Percentiles rank a stretch among this genome's conserved stretches.
phyloP scores from a whole-genome alignment of 2,329 filamentous ascomycete species.

The Teratosphaeria epicoccoides region DNA sequence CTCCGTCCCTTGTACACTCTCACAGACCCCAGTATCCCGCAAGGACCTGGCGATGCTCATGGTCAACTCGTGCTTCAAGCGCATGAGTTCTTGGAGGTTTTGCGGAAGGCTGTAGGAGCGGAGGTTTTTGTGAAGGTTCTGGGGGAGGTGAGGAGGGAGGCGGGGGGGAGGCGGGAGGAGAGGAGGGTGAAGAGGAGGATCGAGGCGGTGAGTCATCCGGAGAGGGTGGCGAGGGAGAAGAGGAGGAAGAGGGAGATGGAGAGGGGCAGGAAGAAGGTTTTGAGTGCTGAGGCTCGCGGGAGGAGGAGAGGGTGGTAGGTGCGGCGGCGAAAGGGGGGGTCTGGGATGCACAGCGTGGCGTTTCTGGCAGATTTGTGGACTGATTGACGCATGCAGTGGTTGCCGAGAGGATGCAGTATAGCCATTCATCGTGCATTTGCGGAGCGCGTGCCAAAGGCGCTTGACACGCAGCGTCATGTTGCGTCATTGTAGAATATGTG shows the following conservation, averaged over 20 bases:
- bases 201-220: conserved; percentile 73
- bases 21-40: conserved; percentile 63
- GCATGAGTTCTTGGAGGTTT: conserved; percentile 64
- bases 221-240: conserved; percentile 68
- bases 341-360: conserved; percentile 1
- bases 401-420: background rate
- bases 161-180: conserved; percentile 61
- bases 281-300: conserved; percentile 60
- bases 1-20: conserved; percentile 68
- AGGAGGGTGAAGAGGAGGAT: conserved; percentile 79
- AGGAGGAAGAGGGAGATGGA: conserved; percentile 74
- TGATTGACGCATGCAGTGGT: background rate
- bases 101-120: conserved; percentile 78
- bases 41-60: conserved; percentile 45
- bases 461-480: background rate
- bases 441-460: background rate
- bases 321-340: background rate
- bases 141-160: conserved; percentile 58
- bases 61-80: conserved; percentile 61
- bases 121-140: conserved; percentile 67
- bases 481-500: background rate
- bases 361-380: background rate
- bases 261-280: conserved; percentile 71
- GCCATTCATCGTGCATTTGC: background rate
- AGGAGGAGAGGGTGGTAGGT: conserved; percentile 57